These are phyloP conservation scores for Globisporangium parvum DNA, from an alignment of 352 stramenopile genomes.

Conservation along the genomic window DNA sequence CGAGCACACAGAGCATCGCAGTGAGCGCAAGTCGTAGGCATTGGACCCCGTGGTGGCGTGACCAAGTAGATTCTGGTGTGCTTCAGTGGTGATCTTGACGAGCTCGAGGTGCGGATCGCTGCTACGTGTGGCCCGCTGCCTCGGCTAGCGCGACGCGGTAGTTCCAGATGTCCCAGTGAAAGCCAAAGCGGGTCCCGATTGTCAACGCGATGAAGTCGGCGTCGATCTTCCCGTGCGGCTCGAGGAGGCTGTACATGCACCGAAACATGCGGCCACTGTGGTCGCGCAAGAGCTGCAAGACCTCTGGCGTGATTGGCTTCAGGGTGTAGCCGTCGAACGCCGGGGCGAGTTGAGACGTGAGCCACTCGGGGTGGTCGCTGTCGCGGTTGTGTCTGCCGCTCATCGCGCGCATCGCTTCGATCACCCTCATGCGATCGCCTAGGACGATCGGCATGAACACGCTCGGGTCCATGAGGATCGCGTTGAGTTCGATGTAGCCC, in stretches of 20 bases:
- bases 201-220: no score
- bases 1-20: neutral
- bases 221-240: neutral
- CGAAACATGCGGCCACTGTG: conserved; percentile 14
- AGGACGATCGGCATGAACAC: neutral
- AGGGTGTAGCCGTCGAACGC: conserved; percentile 10
- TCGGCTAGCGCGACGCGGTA: neutral
- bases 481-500: conserved; percentile 15
- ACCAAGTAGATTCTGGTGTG: neutral
- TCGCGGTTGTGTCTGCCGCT: neutral
- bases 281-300: conserved; percentile 12
- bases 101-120: no score
- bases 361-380: neutral
- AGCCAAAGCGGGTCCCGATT: no score
- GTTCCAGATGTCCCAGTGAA: neutral
- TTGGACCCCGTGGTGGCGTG: neutral
- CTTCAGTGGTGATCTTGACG: conserved; percentile 3
- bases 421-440: no score
- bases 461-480: conserved; percentile 8
- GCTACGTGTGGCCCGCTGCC: no score
- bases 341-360: neutral
- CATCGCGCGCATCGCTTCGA: neutral
- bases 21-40: neutral
- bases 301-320: conserved; percentile 9
- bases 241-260: conserved; percentile 7